Conservation (phyloP, 2,329 filamentous ascomycete species). For the Sporothrix humicola region DNA sequence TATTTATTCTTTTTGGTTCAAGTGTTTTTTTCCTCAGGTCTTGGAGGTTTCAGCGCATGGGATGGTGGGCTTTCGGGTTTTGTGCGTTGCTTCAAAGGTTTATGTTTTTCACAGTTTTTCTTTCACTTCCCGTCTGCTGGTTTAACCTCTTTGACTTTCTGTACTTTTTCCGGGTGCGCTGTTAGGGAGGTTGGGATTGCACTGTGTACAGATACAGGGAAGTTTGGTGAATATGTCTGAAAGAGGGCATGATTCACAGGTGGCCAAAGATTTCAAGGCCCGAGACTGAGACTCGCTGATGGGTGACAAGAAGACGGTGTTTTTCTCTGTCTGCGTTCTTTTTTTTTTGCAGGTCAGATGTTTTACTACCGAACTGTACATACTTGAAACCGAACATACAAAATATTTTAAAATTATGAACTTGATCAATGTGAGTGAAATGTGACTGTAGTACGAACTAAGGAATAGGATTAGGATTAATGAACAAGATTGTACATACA, state of each 20-base stretch:
- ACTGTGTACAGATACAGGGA: conserved; percentile 25
- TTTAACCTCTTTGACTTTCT: background rate
- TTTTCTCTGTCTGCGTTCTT: conserved; percentile 13
- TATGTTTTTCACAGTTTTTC: background rate
- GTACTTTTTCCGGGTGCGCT: conserved; percentile 15
- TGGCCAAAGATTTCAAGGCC: background rate
- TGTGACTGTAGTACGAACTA: background rate
- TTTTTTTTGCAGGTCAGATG: conserved; percentile 19
- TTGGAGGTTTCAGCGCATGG: conserved; percentile 26
- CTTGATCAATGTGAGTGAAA: background rate
- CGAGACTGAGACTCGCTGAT: conserved; percentile 10
- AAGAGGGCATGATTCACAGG: background rate
- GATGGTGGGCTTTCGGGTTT: conserved; percentile 24
- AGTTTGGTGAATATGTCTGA: background rate
- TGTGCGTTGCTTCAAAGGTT: background rate
- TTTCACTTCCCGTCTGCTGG: background rate
- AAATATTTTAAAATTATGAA: background rate
- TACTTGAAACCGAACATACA: conserved; percentile 34
- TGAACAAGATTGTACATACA: background rate
- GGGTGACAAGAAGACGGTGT: background rate
- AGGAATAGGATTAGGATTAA: background rate
- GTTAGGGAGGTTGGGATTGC: background rate
- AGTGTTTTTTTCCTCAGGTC: conserved; percentile 17
- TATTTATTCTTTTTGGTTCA: conserved; percentile 17
- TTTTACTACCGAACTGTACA: conserved; percentile 32